Evolutionary conservation across 805 yeast genomes (phyloP), one percentile per base, ranked within the genome.

Genomic region (Ogataea minuta): DNA sequence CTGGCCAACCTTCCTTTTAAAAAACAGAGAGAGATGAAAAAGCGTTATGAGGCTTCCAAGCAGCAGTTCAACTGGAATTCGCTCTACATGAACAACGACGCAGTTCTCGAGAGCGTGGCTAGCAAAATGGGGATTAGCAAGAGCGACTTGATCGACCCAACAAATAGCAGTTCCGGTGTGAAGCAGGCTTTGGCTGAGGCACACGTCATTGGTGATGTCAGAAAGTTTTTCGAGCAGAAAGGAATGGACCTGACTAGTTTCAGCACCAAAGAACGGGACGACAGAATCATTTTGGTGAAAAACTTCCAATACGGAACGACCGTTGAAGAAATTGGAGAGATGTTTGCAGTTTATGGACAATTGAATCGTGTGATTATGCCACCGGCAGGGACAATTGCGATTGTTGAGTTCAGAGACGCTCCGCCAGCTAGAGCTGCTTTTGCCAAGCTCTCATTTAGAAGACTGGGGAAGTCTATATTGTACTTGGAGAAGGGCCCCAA

Each of bases 171-270:
- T 44, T 84, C 95, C 36, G 97, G 96, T 1, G 98, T 93, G 10
- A 87, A 90, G 59, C 98, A 90, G 63, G 98, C 99, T 0, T 73
- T 93, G 47, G 98, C 99, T 0, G 99, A 93, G 66, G 95, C 97
- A 2, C 93, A 89, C 56, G 96, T 90, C 12, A 81, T 93, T 54
- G 93, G 90, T 31, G 93, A 84, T 61, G 95, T 93, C 9, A 77
- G 96, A 56, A 77, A 78, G 51, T 93, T 80, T 63, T 93, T 93
- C 62, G 95, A 88, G 60, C 63, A 69, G 16, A 82, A 82, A 57
- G 95, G 95, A 24, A 86, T 93, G 29, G 96, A 91, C 66, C 67
- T 93, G 44, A 71, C 82, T 2, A 73, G 79, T 24, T 91, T 93
- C 57, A 70, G 71, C 45, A 72, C 73, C 44, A 72, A 67, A 44